These are phyloP conservation scores for Termitomyces sp. DNA, from an alignment of 1,284 basidiomycete species.

Conservation along the genomic window DNA sequence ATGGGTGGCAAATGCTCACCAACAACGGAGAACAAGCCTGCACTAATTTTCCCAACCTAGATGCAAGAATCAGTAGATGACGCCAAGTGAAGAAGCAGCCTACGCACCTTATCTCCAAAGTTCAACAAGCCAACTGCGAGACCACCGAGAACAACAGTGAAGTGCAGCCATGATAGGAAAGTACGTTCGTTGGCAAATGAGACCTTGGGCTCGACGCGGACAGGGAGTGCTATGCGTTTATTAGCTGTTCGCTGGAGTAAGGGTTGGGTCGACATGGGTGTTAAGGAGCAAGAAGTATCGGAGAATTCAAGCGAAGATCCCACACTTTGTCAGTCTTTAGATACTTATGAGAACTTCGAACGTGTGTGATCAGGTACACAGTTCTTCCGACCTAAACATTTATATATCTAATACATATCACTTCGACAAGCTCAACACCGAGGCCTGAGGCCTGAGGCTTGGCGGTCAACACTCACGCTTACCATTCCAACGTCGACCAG, in stretches of 20 bases:
- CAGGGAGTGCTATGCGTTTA: conserved; percentile 92
- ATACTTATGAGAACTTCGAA: too few relatives aligned
- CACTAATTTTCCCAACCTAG: conserved; percentile 86
- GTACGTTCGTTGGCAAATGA: conserved; percentile 95
- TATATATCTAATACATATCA: too few relatives aligned
- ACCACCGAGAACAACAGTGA: conserved; percentile 91
- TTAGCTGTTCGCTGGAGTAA: conserved; percentile 93
- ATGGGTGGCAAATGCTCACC: conserved; percentile 49
- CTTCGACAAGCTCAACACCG: too few relatives aligned
- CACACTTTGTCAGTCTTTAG: not conserved
- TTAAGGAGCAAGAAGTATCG: not conserved
- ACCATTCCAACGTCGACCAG: too few relatives aligned
- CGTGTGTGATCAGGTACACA: too few relatives aligned
- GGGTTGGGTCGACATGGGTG: conserved; percentile 93
- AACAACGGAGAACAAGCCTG: conserved; percentile 88
- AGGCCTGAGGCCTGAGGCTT: too few relatives aligned
- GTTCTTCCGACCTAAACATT: too few relatives aligned
- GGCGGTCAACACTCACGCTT: too few relatives aligned
- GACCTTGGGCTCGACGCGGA: conserved; percentile 91
- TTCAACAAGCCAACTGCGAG: conserved; percentile 95
- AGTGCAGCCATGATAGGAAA: conserved; percentile 95
- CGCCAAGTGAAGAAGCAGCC: not conserved
- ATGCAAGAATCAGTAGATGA: conserved; percentile 2
- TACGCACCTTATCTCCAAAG: conserved; percentile 85
- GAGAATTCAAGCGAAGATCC: not conserved